phyloP scores from a whole-genome alignment of 768 basidiomycete species.

The Lactarius sanguifluus region DNA sequence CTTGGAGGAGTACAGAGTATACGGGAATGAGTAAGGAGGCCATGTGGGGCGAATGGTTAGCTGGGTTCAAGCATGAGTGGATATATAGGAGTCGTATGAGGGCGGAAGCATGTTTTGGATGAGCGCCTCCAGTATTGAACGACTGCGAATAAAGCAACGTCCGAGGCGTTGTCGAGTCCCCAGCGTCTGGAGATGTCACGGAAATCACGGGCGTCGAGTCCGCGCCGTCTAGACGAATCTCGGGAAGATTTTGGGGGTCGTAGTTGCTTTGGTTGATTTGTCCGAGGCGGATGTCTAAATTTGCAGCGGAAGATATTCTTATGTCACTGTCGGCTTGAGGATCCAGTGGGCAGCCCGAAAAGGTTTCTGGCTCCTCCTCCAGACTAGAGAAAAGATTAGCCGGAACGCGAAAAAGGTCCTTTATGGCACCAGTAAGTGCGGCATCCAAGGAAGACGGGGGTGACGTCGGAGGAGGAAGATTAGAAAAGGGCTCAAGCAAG shows the following conservation, averaged over 20 bases:
- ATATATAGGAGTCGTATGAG: constrained; percentile 70
- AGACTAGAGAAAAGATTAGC: constrained; percentile 26
- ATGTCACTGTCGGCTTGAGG: constrained; percentile 15
- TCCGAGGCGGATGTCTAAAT: constrained; percentile 55
- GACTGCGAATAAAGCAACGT: constrained; percentile 51
- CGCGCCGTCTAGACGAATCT: constrained; percentile 38
- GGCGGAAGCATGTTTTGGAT: constrained; percentile 60
- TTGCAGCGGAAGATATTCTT: constrained; percentile 42
- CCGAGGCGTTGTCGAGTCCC: constrained; percentile 35
- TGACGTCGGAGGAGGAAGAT: constrained; percentile 35
- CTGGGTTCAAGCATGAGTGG: constrained; percentile 70
- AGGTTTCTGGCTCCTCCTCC: constrained; percentile 25
- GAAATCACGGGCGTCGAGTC: constrained; percentile 36
- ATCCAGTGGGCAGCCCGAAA: constrained; percentile 24
- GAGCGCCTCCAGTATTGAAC: constrained; percentile 47
- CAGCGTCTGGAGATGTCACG: constrained; percentile 39
- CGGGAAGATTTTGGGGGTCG: constrained; percentile 39
- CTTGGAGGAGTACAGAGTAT: constrained; percentile 60
- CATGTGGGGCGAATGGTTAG: constrained; percentile 63
- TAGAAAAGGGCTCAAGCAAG: constrained; percentile 54
- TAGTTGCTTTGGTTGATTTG: constrained; percentile 40
- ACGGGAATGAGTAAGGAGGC: constrained; percentile 70
- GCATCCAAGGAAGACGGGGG: constrained; percentile 24
- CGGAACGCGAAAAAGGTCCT: constrained; percentile 30
- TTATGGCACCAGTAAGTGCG: constrained; percentile 27